Evolutionary conservation across 768 basidiomycete species (phyloP), one percentile per base, ranked within the genome.

Genomic region (Tricholoma hemisulphureum): DNA sequence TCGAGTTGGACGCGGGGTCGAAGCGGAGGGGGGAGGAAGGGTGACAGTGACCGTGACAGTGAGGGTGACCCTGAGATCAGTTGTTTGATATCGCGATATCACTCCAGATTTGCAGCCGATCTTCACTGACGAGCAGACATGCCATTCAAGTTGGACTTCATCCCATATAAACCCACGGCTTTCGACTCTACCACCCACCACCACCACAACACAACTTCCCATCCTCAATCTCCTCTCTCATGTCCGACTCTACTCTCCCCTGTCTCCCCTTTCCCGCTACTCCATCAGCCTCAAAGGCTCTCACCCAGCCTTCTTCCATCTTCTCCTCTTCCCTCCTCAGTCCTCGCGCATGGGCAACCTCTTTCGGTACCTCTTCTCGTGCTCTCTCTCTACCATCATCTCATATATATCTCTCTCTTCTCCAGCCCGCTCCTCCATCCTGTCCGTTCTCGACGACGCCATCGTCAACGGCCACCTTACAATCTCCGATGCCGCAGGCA

Each of bases 391-490:
- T 37, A 58, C 8, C n/a, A n/a, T 53, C 18, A 35, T 48, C 16
- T 14, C 29, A 28, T 59, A 41, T 63, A 66, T 26, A 62, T 53
- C 45, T 16, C 53, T 52, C 21, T 8, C 51, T 51, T 37, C 46
- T 59, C 2, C 65, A 86, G 86, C 86, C 9, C 83, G 86, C 31
- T 75, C 73, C 51, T 87, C 86, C 7, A 81, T 88, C 60, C 75
- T 85, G 23, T 73, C 83, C 5, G 77, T 86, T 52, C 80, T 86
- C 45, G 76, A 80, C 53, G 80, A 77, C 62, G 84, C 85, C 28
- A 83, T 88, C 67, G 76, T 72, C 4, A 75, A 77, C 67, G 86
- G 86, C 6, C 79, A 81, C 71, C 71, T 88, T 60, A 86, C 84
- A 37, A 77, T 88, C 64, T 75, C 79, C 67, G 86, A 88, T 73